Base-by-base conservation (phyloP, 768 basidiomycete species). In the Nidularia pulvinata region DNA sequence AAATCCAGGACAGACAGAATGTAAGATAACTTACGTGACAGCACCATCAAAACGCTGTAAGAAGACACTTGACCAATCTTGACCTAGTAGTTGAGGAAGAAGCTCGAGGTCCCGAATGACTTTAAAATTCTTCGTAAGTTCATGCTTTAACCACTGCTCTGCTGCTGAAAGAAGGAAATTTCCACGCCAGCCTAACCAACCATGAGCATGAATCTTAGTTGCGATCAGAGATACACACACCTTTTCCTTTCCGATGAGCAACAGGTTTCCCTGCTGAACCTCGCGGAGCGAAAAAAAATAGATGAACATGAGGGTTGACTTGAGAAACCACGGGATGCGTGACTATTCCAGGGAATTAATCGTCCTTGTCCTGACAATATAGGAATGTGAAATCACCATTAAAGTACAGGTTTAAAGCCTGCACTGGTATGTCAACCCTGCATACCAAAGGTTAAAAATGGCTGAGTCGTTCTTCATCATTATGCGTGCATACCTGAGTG, bases 21-120 rank as follows among this genome's bases (percentile, higher is more conserved):
- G 19, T 19, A 19, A 19, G n/a, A 39, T 19, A 14, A 76, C 89
- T 63, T 78, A 93, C 91, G 92, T 94, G 47, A 94, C 86, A 25
- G 83, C 77, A 4, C 91, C 91, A 59, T 93, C 93, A 64, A 97
- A 98, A 48, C 93, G 83, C 68, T 98, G 97, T 48, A 98, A 73
- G 66, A 98, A 99, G 9, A 98, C 93, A 57, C 89, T 90, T 0
- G 92, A 93, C 96, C 96, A 98, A 67, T 99, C 96, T 65, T 81
- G 93, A 2, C 95, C 95, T 5, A 96, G 75, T 2, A 98, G 61
- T 54, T 93, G 88, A n/a, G 97, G 97, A 51, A 98, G 78, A 19
- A 99, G 81, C 65, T 99, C 97, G 1, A 99, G 80, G 66, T 98
- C 97, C 42, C 97, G 88, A 54, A 99, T 99, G 49, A 98, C 91